Conservation (phyloP, 2,329 filamentous ascomycete species). For the Alternaria gansuensis region DNA sequence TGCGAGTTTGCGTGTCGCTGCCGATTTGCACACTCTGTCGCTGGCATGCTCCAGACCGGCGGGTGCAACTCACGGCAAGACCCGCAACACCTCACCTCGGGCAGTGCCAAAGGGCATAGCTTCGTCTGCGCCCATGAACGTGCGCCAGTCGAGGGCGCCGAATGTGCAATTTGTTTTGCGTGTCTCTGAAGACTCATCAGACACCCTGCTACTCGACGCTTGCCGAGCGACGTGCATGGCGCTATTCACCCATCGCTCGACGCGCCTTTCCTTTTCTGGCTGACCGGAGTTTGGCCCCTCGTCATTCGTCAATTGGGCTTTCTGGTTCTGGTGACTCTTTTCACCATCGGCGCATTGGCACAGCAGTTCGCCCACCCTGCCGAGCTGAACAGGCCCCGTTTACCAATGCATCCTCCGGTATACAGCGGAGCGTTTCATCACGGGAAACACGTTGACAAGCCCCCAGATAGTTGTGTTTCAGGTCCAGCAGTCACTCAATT, state of each 20-base stretch:
- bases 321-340: constrained; percentile 15
- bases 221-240: constrained; percentile 31
- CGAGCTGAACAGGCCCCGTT: constrained; percentile 31
- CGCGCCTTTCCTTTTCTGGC: constrained; percentile 38
- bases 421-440: constrained; percentile 5
- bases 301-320: constrained; percentile 35
- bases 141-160: constrained; percentile 19
- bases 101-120: constrained; percentile 13
- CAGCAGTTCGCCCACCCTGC: constrained; percentile 40
- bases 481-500: constrained; percentile 11
- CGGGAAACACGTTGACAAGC: constrained; percentile 3
- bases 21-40: constrained; percentile 12
- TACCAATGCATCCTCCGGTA: constrained; percentile 5
- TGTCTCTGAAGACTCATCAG: constrained; percentile 33
- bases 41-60: constrained; percentile 20
- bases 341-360: constrained; percentile 21
- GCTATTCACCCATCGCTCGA: constrained; percentile 34
- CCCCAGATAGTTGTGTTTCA: background rate
- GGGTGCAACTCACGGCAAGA: constrained; percentile 13
- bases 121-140: constrained; percentile 22
- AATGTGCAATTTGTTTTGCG: constrained; percentile 17
- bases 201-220: constrained; percentile 24
- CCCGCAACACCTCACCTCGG: constrained; percentile 9
- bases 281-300: constrained; percentile 42
- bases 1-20: constrained; percentile 16